phyloP scores from a whole-genome alignment of 2,329 filamentous ascomycete species.

The Chrysoporthe austroafricana region DNA sequence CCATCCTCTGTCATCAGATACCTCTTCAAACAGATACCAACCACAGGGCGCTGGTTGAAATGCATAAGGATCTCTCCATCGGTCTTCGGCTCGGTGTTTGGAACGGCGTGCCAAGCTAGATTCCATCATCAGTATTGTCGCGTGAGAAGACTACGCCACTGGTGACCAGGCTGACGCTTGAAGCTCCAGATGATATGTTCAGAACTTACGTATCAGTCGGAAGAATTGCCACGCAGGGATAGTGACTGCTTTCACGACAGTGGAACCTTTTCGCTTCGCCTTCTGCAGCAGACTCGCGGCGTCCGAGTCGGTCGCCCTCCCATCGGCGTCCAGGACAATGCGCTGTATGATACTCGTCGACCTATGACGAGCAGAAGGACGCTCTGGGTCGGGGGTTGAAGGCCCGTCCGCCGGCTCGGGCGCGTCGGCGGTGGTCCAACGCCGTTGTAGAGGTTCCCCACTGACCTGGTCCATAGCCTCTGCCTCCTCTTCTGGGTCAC shows the following conservation, averaged over 20 bases:
- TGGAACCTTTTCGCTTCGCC: slow-evolving; percentile 51
- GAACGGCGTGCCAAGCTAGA: slow-evolving; percentile 79
- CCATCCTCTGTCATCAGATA: slow-evolving; percentile 78
- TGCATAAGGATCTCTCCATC: slow-evolving; percentile 87
- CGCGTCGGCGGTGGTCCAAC: slow-evolving; percentile 39
- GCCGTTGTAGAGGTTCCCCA: slow-evolving; percentile 37
- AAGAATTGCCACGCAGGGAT: slow-evolving; percentile 99
- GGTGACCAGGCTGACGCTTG: neutral
- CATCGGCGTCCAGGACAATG: slow-evolving; percentile 57
- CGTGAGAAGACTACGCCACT: neutral
- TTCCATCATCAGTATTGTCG: slow-evolving; percentile 39
- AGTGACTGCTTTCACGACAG: slow-evolving; percentile 76
- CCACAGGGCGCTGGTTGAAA: slow-evolving; percentile 81
- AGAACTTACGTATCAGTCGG: slow-evolving; percentile 76
- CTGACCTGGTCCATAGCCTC: slow-evolving; percentile 30
- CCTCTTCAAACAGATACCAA: slow-evolving; percentile 91
- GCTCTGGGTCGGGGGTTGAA: slow-evolving; percentile 32
- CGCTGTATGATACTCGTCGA: slow-evolving; percentile 67
- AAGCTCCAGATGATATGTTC: neutral
- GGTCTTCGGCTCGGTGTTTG: slow-evolving; percentile 55
- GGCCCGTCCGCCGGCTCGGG: slow-evolving; percentile 30
- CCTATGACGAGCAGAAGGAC: slow-evolving; percentile 48
- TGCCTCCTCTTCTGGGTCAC: slow-evolving; percentile 25
- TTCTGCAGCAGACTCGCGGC: slow-evolving; percentile 47
- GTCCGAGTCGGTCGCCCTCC: slow-evolving; percentile 48